These are phyloP conservation scores for Entrophospora sp. DNA, from an alignment of 192 early-diverging fungal genomes.

Conservation along the genomic window DNA sequence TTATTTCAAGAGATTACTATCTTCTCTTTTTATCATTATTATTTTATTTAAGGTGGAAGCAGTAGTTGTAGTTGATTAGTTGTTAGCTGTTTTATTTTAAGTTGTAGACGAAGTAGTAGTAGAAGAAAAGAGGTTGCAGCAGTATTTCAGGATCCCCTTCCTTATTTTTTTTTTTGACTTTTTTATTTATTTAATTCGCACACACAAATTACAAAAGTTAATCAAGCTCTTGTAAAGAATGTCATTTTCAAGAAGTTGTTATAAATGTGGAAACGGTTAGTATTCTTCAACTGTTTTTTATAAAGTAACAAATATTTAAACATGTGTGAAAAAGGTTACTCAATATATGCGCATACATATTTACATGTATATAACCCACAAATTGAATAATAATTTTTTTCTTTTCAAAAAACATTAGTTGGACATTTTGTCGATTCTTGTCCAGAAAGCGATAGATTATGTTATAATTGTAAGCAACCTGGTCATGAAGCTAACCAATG, in stretches of 20 bases:
- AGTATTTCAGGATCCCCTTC: no score
- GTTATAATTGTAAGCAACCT: conserved; percentile 48
- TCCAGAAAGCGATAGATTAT: conserved; percentile 41
- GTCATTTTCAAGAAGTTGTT: conserved; percentile 39
- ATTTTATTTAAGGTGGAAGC: conserved; percentile 9
- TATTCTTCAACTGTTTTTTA: not conserved
- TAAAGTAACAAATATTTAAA: not conserved
- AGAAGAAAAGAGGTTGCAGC: not conserved
- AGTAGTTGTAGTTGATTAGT: conserved; percentile 11
- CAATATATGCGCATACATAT: not conserved
- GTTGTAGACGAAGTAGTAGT: conserved; percentile 14
- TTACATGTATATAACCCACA: not conserved
- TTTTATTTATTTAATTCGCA: not conserved
- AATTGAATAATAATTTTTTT: not conserved
- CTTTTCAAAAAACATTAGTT: conserved; percentile 20
- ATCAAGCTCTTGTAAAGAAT: conserved; percentile 4
- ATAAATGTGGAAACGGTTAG: conserved; percentile 51
- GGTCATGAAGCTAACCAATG: conserved; percentile 45
- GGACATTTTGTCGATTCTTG: conserved; percentile 45
- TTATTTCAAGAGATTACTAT: no score
- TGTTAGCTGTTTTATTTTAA: not conserved
- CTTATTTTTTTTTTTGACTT: not conserved
- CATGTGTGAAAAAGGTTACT: not conserved
- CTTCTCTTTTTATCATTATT: no score
- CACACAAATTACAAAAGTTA: not conserved